Evolutionary conservation across 805 yeast genomes (phyloP), one percentile per base, ranked within the genome.

Genomic region (Wickerhamiella slavikovae): DNA sequence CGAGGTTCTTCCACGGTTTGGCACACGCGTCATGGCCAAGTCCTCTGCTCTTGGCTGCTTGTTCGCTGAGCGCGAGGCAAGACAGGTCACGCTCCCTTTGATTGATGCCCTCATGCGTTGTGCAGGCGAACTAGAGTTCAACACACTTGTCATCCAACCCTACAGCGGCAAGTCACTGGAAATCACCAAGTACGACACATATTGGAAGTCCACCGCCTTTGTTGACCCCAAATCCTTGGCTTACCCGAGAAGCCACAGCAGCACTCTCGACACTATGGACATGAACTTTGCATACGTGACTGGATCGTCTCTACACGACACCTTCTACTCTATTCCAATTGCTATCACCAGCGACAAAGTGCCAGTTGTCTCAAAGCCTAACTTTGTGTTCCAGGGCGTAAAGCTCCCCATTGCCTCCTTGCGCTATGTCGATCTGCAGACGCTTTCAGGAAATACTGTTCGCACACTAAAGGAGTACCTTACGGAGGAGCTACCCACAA

Each of bases 1-100:
- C 45, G 96, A 89, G 49, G 65, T 89, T 9, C 83, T 74, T 50
- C 95, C 98, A 1, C 77, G 85, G 5, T 89, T 80, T 54, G 98
- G 98, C 15, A 82, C 96, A 0, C 66, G 93, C 37, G 56, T 85
- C 32, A 71, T 85, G 30, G 94, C 94, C 3, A 85, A 83, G 44
- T 66, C 95, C 0, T 70, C 91, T 1, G 79, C 89, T 2, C 58
- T 82, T 30, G 62, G 82, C 0, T 59, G 62, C 31, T 48, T 63
- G 2, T 60, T 73, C 36, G 58, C 42, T 22, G 40, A 19, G 34
- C 33, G 28, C 12, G 22, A 54, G 17, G 55, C 55, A 27, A 46
- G 43, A 28, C 53, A 48, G 14, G 40, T 39, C 27, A 59, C 59
- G 13, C 53, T 83, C 30, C 94, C 95, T 0, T 57, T 89, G 31